Percentiles rank a stretch among this genome's conserved stretches.
phyloP scores from a whole-genome alignment of 2,329 filamentous ascomycete species.

The Xylaria sp. region DNA sequence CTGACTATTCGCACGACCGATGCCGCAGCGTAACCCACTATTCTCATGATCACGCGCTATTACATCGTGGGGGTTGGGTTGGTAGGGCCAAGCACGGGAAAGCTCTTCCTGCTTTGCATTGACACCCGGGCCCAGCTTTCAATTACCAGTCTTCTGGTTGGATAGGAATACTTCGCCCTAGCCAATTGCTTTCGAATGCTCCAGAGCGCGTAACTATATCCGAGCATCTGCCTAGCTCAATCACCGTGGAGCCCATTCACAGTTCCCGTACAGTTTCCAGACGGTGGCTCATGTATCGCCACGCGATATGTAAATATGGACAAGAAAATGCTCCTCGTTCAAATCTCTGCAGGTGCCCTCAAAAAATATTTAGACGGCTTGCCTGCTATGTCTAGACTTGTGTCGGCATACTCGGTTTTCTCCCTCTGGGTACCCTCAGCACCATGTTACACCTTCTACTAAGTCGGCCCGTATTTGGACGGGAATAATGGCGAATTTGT shows the following conservation, averaged over 20 bases:
- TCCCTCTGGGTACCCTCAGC: background rate
- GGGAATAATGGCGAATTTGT: background rate
- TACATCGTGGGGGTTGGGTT: conserved; percentile 7
- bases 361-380: background rate
- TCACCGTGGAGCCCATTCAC: conserved; percentile 14
- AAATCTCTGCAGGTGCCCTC: background rate
- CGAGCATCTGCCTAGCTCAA: conserved; percentile 7
- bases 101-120: conserved; percentile 6
- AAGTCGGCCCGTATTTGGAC: background rate
- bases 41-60: conserved; percentile 8
- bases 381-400: background rate
- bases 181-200: conserved; percentile 8
- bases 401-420: background rate
- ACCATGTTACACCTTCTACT: background rate
- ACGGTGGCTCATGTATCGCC: background rate
- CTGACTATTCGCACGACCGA: background rate
- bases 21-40: conserved; percentile 17
- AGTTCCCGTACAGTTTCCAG: conserved; percentile 25
- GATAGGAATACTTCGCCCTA: background rate
- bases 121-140: background rate
- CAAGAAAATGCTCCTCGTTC: background rate
- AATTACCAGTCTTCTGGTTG: conserved; percentile 14
- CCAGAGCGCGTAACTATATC: conserved; percentile 20
- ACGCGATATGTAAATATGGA: background rate
- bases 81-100: conserved; percentile 8